phyloP scores from a whole-genome alignment of 2,329 filamentous ascomycete genomes.

The Colletotrichum endophyticum region DNA sequence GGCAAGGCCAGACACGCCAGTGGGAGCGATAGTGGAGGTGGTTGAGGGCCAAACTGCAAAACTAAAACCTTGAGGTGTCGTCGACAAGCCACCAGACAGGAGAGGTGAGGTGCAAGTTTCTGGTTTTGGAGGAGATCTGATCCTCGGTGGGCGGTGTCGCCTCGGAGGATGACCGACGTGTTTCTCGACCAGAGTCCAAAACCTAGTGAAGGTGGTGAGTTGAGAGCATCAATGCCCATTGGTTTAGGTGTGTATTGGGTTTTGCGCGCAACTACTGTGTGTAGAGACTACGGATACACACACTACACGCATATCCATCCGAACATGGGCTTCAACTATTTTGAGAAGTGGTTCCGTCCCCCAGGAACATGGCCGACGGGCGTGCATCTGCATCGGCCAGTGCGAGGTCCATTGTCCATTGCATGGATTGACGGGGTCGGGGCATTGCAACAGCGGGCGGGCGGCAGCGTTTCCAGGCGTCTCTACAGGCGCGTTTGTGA shows the following conservation, averaged over 20 bases:
- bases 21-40: constrained; percentile 13
- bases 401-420: not conserved
- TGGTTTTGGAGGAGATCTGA: not conserved
- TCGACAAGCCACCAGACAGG: not conserved
- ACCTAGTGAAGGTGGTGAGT: not conserved
- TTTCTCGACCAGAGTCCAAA: not conserved
- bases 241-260: not conserved
- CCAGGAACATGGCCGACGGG: constrained; percentile 8
- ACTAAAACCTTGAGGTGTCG: not conserved
- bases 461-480: not conserved
- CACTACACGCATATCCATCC: not conserved
- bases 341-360: not conserved
- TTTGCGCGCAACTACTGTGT: not conserved
- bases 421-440: not conserved
- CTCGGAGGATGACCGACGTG: constrained; percentile 10
- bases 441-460: not conserved
- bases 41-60: not conserved
- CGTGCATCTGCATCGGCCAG: not conserved
- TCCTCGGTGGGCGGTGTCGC: not conserved
- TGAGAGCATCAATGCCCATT: not conserved
- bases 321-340: not conserved
- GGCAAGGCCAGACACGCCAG: not conserved
- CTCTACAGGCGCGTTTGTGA: not conserved
- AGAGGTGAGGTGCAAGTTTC: not conserved
- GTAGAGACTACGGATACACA: not conserved